Evolutionary conservation across 2,329 filamentous ascomycete genomes (phyloP).

Genomic region (Cercospora brassicicola): DNA sequence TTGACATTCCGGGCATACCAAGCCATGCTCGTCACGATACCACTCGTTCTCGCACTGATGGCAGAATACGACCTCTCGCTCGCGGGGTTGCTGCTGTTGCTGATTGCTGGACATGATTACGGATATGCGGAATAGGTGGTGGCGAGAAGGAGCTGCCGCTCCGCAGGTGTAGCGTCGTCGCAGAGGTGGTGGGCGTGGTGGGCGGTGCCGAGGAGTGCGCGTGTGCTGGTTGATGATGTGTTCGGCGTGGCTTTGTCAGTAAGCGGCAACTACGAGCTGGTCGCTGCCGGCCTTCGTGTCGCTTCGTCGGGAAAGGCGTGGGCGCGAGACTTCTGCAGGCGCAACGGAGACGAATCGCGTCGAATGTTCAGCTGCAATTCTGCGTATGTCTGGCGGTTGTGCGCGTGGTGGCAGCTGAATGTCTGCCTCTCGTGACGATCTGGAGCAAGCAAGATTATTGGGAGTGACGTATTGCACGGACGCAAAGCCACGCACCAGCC

Average conservation of each 20-base stretch:
- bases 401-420: not conserved
- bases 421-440: not conserved
- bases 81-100: conserved; percentile 21
- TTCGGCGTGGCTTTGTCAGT: not conserved
- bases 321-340: not conserved
- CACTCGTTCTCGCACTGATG: conserved; percentile 80
- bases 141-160: conserved; percentile 20
- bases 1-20: conserved; percentile 74
- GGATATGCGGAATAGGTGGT: not conserved
- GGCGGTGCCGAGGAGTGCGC: not conserved
- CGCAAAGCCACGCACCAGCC: not conserved
- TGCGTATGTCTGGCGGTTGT: not conserved
- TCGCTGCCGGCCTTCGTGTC: not conserved
- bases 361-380: not conserved
- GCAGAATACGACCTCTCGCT: conserved; percentile 77
- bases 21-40: conserved; percentile 67
- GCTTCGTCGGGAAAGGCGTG: not conserved
- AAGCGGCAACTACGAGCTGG: not conserved
- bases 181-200: not conserved
- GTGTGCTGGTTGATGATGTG: not conserved
- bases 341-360: not conserved
- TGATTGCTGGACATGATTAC: conserved; percentile 14
- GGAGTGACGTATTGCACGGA: not conserved
- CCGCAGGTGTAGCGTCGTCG: conserved; percentile 11
- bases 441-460: not conserved